Base-by-base conservation (phyloP, 345 rosid genomes). In the Aquilaria yunnanensis region DNA sequence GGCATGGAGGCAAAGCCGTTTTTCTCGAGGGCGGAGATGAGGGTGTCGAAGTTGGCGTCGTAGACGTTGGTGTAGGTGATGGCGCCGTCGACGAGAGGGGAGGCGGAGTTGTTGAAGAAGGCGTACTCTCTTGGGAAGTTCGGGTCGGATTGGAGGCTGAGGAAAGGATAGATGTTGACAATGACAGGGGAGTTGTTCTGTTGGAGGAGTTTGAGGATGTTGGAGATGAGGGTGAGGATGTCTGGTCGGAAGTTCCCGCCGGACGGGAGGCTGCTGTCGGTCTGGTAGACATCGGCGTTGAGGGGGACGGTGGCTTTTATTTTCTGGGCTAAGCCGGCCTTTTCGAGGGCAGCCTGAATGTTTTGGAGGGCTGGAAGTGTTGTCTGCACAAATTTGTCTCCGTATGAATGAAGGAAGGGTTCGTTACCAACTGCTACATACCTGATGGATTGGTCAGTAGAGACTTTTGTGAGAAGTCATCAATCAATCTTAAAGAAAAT, bases 361-460 rank as follows among this genome's bases (percentile, higher is more conserved):
- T 89, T 92, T 67, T 87, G 87, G 23, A 95, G 85, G 31, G 97
- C 97, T 23, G 96, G 96, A 51, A 78, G 83, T 51, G 91, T 89
- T 61, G 83, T 75, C 1, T 56, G 54, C 29, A 89, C 58, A 76
- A 64, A 87, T 48, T 14, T 77, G 68, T 84, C 88, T 23, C 87
- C 80, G 75, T 91, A 95, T 0, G 81, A 73, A 54, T 78, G 76
- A 32, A 95, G 82, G 67, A 95, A 87, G 31, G 97, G 97, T 60
- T 95, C 99, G 50, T 91, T 95, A 14, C 89, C 99, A 57, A 95
- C 92, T 0, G 96, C 97, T 50, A 91, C 96, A 32, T 76, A 71
- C 79, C 97, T 91, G 43, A 37, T 37, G 8, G 1, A 37, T 37
- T 0, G 7, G 8, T 37, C 43, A 37, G 8, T 9, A 37, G 43